These are phyloP conservation scores for Didymosphaeria variabile DNA, from an alignment of 2,329 filamentous ascomycete species.

Conservation along the genomic window DNA sequence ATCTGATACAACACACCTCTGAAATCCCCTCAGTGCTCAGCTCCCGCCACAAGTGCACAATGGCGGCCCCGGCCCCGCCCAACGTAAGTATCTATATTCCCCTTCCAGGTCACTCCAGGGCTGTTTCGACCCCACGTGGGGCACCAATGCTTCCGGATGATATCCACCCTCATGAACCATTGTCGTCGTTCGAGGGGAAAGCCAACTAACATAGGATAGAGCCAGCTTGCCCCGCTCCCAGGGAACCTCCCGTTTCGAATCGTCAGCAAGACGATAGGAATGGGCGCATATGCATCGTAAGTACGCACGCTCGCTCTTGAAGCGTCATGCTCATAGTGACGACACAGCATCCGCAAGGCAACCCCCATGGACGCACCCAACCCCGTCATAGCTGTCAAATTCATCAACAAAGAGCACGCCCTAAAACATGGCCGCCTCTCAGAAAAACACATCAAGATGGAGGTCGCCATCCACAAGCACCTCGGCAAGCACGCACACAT, in stretches of 20 bases:
- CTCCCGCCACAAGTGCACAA: not conserved
- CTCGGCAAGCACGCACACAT: conserved; percentile 92
- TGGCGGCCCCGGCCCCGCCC: conserved; percentile 11
- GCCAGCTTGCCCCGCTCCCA: conserved; percentile 88
- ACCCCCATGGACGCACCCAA: conserved; percentile 72
- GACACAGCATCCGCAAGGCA: conserved; percentile 82
- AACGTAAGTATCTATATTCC: conserved; percentile 4
- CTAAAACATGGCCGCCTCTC: conserved; percentile 87
- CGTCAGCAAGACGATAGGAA: conserved; percentile 94
- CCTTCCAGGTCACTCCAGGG: not conserved
- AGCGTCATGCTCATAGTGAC: conserved; percentile 8
- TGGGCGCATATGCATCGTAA: conserved; percentile 97
- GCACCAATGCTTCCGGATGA: not conserved
- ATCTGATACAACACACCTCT: not conserved
- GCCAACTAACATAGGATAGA: conserved; percentile 61
- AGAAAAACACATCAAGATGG: conserved; percentile 88
- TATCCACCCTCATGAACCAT: not conserved
- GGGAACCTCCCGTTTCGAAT: conserved; percentile 88
- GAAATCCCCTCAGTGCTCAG: too few species aligned
- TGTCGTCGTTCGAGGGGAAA: not conserved
- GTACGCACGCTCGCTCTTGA: conserved; percentile 31
- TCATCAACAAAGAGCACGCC: conserved; percentile 98
- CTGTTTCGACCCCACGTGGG: not conserved
- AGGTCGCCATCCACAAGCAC: conserved; percentile 88
- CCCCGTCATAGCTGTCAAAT: conserved; percentile 95